Conservation (phyloP, 163 green algal species). For the Volvox carteri region DNA sequence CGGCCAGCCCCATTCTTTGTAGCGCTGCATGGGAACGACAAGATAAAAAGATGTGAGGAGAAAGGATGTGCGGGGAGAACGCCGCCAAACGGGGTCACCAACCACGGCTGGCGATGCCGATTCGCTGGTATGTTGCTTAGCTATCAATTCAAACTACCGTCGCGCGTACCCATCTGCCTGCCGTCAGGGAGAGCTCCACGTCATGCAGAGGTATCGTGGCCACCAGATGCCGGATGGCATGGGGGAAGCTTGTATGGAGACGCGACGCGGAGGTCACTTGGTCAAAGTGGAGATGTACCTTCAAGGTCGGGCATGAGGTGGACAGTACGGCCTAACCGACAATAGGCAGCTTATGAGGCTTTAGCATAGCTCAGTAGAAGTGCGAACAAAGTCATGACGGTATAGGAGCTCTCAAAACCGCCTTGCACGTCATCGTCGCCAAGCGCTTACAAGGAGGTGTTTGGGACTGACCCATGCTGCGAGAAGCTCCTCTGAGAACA, state of each 20-base stretch:
- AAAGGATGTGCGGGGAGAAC: neutral
- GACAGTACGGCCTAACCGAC: neutral
- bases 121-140: too few species aligned
- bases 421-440: neutral
- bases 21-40: slow-evolving; percentile 27
- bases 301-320: neutral
- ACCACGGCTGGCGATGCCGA: neutral
- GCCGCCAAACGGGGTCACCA: too few species aligned
- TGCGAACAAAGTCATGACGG: neutral
- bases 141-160: neutral
- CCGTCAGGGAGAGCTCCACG: slow-evolving; percentile 43
- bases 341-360: too few species aligned
- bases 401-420: neutral
- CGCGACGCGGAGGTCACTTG: slow-evolving; percentile 43
- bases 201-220: slow-evolving; percentile 11
- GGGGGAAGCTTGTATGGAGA: slow-evolving; percentile 44
- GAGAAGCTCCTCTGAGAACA: slow-evolving; percentile 46
- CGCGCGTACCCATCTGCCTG: slow-evolving; percentile 54
- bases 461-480: neutral
- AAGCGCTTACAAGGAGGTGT: slow-evolving; percentile 12
- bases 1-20: slow-evolving; percentile 46
- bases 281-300: slow-evolving; percentile 50
- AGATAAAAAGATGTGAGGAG: neutral
- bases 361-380: too few species aligned
- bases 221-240: slow-evolving; percentile 45